phyloP scores from a whole-genome alignment of 768 basidiomycete genomes.

The Tubosaeta sp. region DNA sequence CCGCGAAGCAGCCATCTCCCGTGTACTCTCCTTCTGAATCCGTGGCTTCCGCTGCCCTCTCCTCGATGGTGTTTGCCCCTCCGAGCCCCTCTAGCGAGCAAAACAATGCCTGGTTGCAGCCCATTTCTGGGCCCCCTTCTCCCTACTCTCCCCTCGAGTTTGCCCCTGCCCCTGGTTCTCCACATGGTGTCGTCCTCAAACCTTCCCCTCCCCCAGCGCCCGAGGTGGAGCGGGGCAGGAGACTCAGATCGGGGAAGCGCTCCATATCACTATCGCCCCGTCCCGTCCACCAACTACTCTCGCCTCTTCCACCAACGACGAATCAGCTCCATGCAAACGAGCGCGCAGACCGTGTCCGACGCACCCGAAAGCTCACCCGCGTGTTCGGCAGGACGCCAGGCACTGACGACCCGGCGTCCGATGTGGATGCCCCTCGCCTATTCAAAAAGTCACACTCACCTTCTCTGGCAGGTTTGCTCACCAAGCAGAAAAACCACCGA shows the following conservation, averaged over 20 bases:
- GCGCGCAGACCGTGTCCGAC: constrained; percentile 68
- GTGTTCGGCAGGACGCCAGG: constrained; percentile 70
- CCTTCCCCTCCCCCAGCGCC: constrained; percentile 44
- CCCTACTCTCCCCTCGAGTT: constrained; percentile 31
- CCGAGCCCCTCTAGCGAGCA: constrained; percentile 21
- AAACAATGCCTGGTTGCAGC: constrained; percentile 10
- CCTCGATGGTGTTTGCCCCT: constrained; percentile 28
- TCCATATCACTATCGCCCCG: constrained; percentile 29
- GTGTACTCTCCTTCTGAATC: constrained; percentile 1
- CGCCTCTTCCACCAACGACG: constrained; percentile 55
- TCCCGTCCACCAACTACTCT: constrained; percentile 5
- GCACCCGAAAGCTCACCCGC: constrained; percentile 74
- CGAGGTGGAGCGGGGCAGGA: constrained; percentile 38
- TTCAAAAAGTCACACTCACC: constrained; percentile 23
- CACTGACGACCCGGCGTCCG: constrained; percentile 32
- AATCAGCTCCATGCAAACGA: constrained; percentile 62
- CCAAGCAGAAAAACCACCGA: constrained; percentile 29
- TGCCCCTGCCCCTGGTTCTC: constrained; percentile 18
- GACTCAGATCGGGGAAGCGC: constrained; percentile 20
- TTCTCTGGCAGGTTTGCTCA: constrained; percentile 25
- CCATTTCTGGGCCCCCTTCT: constrained; percentile 22
- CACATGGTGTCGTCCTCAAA: constrained; percentile 20
- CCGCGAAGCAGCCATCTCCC: constrained; percentile 10
- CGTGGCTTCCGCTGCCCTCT: constrained; percentile 18
- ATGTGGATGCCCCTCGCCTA: constrained; percentile 23